Conservation (phyloP, 2,329 filamentous ascomycete species). For the Colletotrichum sublineola region DNA sequence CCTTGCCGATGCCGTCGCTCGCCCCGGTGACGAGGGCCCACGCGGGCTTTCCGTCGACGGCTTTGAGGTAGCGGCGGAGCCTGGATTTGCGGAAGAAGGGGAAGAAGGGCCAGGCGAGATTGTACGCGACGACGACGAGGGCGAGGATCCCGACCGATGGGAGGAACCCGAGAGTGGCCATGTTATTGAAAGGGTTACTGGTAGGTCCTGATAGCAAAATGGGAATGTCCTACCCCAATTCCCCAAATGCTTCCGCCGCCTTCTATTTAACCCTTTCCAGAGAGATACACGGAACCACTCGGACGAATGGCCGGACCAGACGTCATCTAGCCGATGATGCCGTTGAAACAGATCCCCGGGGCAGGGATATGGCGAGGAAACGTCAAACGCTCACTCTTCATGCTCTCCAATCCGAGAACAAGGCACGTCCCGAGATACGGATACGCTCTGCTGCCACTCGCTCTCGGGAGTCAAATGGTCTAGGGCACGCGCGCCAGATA, state of each 20-base stretch:
- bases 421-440: constrained; percentile 18
- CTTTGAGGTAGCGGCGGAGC: constrained; percentile 46
- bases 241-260: background rate
- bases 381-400: constrained; percentile 23
- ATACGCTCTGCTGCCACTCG: constrained; percentile 18
- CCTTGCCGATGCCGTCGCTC: constrained; percentile 67
- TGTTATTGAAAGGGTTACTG: background rate
- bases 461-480: constrained; percentile 1
- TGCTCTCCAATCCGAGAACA: constrained; percentile 24
- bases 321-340: constrained; percentile 21
- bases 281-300: background rate
- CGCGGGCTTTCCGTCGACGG: constrained; percentile 41
- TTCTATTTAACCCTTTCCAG: constrained; percentile 3
- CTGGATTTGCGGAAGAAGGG: constrained; percentile 28
- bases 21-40: constrained; percentile 68
- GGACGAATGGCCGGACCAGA: constrained; percentile 9
- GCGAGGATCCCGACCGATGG: constrained; percentile 14
- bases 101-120: constrained; percentile 24
- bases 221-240: too few species aligned
- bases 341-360: constrained; percentile 17
- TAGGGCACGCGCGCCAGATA: constrained; percentile 4
- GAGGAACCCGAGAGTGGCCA: constrained; percentile 17
- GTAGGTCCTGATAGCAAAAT: background rate
- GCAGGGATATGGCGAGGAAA: constrained; percentile 32
- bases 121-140: constrained; percentile 21